These are phyloP conservation scores for Themeda triandra DNA, from an alignment of 176 grass and related monocot species.

Conservation along the genomic window DNA sequence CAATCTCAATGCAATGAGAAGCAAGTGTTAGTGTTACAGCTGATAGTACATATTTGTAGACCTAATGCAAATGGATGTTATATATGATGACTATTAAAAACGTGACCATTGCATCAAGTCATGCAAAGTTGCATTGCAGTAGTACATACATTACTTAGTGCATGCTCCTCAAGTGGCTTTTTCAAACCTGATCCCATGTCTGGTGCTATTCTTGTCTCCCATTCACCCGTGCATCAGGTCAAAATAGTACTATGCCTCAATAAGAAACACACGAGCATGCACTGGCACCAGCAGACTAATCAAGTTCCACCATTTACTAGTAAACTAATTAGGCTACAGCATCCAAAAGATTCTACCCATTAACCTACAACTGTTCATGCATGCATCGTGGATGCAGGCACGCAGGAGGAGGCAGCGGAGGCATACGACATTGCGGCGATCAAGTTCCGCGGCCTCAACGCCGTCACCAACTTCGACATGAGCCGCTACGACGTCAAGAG, in stretches of 20 bases:
- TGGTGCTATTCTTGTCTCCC: conserved; percentile 49
- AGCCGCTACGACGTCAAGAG: conserved; percentile 85
- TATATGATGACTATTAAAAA: conserved; percentile 1
- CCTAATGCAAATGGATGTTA: background rate
- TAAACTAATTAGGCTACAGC: background rate
- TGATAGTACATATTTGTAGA: background rate
- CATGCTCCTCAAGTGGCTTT: conserved; percentile 22
- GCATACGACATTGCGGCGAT: conserved; percentile 87
- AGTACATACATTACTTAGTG: conserved; percentile 15
- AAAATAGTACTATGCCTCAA: conserved; percentile 23
- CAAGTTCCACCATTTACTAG: background rate
- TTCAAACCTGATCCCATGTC: conserved; percentile 30
- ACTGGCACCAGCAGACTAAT: background rate
- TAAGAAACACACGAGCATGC: conserved; percentile 14
- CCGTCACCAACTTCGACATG: conserved; percentile 92
- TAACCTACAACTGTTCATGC: background rate
- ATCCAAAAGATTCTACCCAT: background rate
- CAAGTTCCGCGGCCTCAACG: conserved; percentile 80
- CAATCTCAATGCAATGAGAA: background rate
- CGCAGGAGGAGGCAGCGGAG: conserved; percentile 83
- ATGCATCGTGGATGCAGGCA: conserved; percentile 18
- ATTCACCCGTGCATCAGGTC: conserved; percentile 37
- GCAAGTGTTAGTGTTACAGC: background rate
- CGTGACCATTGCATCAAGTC: conserved; percentile 15
- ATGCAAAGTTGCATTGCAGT: conserved; percentile 29